Percentiles rank a stretch among this genome's conserved stretches.
Evolutionary conservation across 345 rosid species (phyloP).

Genomic region (Heritiera littoralis): DNA sequence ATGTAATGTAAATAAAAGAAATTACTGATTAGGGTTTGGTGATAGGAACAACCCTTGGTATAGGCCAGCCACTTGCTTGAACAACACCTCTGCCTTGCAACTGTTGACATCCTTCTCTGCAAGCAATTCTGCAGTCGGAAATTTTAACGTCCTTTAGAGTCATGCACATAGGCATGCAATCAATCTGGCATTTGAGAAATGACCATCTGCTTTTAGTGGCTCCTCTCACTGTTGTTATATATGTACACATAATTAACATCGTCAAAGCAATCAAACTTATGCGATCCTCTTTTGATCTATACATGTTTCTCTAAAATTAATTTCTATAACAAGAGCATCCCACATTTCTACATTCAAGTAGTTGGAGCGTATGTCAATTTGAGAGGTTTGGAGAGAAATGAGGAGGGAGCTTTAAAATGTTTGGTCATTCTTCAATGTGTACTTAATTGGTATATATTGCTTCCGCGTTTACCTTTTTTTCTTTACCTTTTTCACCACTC

Average conservation of each 20-base stretch:
- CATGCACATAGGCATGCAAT: slow-evolving; percentile 21
- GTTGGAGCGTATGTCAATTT: neutral
- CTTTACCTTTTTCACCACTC: too few relatives aligned
- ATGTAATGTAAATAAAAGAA: too few relatives aligned
- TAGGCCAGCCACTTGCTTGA: neutral
- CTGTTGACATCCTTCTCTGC: neutral
- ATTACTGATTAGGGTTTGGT: neutral
- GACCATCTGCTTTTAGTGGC: neutral
- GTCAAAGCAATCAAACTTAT: neutral
- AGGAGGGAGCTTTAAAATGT: neutral
- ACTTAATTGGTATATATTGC: too few relatives aligned
- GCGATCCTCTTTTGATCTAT: neutral
- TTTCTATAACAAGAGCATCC: neutral
- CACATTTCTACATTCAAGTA: neutral
- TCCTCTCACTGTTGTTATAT: neutral
- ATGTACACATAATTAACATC: neutral
- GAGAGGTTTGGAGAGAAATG: neutral
- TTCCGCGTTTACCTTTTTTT: too few relatives aligned
- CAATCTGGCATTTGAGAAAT: slow-evolving; percentile 3
- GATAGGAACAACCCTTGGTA: neutral
- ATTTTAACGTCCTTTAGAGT: neutral
- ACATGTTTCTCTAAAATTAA: neutral
- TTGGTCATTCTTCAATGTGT: slow-evolving; percentile 3
- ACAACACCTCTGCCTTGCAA: slow-evolving; percentile 4
- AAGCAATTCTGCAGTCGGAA: neutral